phyloP scores from a whole-genome alignment of 2,329 filamentous ascomycete species.

The Ascochyta viciae-villosae region DNA sequence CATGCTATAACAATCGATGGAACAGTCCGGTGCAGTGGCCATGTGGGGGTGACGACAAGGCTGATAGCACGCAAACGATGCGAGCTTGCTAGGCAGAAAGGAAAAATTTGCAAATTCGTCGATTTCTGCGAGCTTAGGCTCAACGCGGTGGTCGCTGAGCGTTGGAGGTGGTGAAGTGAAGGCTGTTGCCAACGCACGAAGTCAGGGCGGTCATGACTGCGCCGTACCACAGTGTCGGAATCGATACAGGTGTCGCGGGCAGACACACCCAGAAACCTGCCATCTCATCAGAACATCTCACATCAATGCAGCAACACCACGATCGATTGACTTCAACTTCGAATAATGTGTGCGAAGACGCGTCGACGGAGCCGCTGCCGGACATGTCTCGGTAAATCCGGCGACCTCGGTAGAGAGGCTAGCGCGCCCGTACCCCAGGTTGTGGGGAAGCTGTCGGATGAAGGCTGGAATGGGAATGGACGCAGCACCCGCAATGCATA shows the following conservation, averaged over 20 bases:
- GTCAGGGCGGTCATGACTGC: neutral
- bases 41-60: neutral
- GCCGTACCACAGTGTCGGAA: neutral
- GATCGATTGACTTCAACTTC: neutral
- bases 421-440: constrained; percentile 11
- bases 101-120: neutral
- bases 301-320: neutral
- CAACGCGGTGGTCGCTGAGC: neutral
- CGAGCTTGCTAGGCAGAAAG: no score
- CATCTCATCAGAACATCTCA: neutral
- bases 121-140: neutral
- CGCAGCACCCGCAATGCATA: constrained; percentile 1
- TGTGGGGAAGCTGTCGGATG: constrained; percentile 12
- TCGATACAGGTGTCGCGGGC: neutral
- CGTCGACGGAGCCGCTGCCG: neutral
- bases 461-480: constrained; percentile 1
- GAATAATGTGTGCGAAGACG: neutral
- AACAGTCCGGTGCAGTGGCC: neutral
- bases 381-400: constrained; percentile 15
- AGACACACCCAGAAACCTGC: neutral
- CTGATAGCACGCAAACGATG: neutral
- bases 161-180: constrained; percentile 14
- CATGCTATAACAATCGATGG: neutral
- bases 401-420: neutral
- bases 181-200: neutral